Evolutionary conservation across 2,329 filamentous ascomycete genomes (phyloP).

Genomic region (Penicillium sp.): DNA sequence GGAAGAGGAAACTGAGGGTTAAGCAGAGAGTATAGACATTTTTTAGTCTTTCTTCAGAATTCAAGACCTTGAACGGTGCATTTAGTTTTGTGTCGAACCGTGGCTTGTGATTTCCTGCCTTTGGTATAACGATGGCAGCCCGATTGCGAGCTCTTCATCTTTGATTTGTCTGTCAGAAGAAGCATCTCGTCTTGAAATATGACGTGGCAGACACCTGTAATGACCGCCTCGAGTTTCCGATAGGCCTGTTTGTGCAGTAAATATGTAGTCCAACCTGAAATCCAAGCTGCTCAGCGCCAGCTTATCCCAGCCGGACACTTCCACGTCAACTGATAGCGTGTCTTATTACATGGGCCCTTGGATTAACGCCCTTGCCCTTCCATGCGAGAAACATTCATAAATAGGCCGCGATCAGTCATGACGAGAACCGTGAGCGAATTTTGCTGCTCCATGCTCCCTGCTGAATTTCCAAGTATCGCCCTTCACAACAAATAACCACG

Average conservation of each 20-base stretch:
- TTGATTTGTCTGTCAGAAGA: background rate
- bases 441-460: background rate
- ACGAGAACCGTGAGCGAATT: background rate
- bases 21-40: slow-evolving; percentile 34
- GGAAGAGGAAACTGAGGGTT: slow-evolving; percentile 63
- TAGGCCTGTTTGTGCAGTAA: slow-evolving; percentile 7
- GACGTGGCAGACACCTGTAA: slow-evolving; percentile 9
- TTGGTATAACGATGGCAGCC: background rate
- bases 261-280: slow-evolving; percentile 12
- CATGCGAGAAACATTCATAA: background rate
- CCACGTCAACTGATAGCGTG: slow-evolving; percentile 12
- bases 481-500: background rate
- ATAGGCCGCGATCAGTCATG: background rate
- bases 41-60: slow-evolving; percentile 24
- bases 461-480: background rate
- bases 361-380: background rate
- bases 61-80: slow-evolving; percentile 27
- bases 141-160: background rate
- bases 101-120: background rate
- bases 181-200: background rate
- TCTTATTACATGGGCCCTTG: slow-evolving; percentile 1
- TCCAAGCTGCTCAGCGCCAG: background rate
- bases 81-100: slow-evolving; percentile 8
- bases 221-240: background rate
- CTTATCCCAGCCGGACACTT: slow-evolving; percentile 1